These are phyloP conservation scores for Boletus eberwhitei DNA, from an alignment of 768 basidiomycete species.

Conservation along the genomic window DNA sequence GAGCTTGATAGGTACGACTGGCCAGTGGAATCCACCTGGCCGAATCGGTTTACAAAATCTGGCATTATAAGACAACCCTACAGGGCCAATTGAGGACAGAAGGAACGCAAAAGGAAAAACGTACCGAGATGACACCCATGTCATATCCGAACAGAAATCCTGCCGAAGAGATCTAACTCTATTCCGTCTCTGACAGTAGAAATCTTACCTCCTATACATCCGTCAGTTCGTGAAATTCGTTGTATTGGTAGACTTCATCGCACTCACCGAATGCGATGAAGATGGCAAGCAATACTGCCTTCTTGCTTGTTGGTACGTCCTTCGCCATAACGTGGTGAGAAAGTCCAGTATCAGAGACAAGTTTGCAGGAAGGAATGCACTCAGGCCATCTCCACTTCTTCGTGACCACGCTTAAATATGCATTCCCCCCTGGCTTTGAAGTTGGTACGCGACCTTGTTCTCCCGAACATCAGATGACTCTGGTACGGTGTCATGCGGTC, in stretches of 20 bases:
- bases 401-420: constrained; percentile 8
- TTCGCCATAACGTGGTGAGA: constrained; percentile 22
- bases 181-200: not conserved
- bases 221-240: not conserved
- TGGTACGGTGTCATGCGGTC: constrained; percentile 2
- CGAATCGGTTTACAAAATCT: constrained; percentile 71
- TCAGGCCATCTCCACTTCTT: not conserved
- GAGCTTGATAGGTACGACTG: constrained; percentile 51
- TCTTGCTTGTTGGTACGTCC: constrained; percentile 58
- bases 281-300: constrained; percentile 60
- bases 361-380: not conserved
- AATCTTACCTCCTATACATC: constrained; percentile 19
- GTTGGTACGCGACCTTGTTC: not conserved
- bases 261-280: constrained; percentile 72
- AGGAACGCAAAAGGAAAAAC: not conserved
- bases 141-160: constrained; percentile 75
- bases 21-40: constrained; percentile 47
- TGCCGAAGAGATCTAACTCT: not conserved
- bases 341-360: not conserved
- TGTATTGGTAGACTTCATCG: not conserved
- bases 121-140: constrained; percentile 72
- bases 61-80: constrained; percentile 79
- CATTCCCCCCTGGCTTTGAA: not conserved
- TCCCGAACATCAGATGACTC: constrained; percentile 16
- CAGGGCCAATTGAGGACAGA: not conserved